Conservation (phyloP, 768 basidiomycete genomes). For the Pulveroboletus sp. region DNA sequence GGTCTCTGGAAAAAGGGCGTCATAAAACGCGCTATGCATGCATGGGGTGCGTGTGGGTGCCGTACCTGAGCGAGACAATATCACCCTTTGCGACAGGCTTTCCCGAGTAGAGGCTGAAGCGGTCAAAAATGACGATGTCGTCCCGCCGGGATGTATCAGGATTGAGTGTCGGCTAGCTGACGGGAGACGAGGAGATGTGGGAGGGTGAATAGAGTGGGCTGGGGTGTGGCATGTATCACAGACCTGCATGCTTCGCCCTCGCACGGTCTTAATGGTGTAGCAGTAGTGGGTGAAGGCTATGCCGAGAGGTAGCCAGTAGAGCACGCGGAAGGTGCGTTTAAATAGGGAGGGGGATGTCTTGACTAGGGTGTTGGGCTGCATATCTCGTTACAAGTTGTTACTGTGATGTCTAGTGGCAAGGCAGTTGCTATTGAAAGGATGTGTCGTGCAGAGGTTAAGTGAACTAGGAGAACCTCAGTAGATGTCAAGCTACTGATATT, state of each 20-base stretch:
- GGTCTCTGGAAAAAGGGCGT: conserved; percentile 44
- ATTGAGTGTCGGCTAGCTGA: conserved; percentile 66
- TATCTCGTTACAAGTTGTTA: not conserved
- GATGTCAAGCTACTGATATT: no score
- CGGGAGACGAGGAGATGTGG: conserved; percentile 7
- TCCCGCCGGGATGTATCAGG: conserved; percentile 58
- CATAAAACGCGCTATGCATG: no score
- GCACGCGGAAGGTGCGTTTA: conserved; percentile 15
- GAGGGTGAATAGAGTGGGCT: not conserved
- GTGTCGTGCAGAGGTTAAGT: no score
- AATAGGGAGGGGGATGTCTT: not conserved
- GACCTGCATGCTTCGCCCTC: conserved; percentile 75
- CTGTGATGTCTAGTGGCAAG: not conserved
- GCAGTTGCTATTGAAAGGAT: no score
- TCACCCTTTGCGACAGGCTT: conserved; percentile 49
- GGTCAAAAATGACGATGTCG: conserved; percentile 64
- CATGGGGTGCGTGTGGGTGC: conserved; percentile 20
- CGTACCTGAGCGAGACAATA: conserved; percentile 55
- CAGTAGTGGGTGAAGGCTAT: conserved; percentile 46
- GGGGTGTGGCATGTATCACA: conserved; percentile 4
- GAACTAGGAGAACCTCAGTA: no score
- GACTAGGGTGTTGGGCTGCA: not conserved
- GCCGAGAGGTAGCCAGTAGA: conserved; percentile 58
- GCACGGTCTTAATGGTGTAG: conserved; percentile 49
- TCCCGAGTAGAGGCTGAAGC: conserved; percentile 36